Evolutionary conservation across 371 early-diverging fungal genomes (phyloP).

Genomic region (Gilbertella persicaria): DNA sequence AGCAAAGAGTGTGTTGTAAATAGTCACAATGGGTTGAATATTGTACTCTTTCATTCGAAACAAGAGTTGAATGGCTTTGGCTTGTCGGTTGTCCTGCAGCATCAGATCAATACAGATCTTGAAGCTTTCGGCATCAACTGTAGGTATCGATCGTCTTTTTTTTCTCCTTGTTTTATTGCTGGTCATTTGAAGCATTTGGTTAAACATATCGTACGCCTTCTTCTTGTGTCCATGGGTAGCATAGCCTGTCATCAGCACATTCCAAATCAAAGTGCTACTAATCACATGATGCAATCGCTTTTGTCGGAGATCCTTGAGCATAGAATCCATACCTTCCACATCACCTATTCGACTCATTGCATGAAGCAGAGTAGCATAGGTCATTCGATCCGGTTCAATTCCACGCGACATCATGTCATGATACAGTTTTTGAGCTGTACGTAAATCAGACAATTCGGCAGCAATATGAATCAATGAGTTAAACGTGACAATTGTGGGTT

Average conservation of each 20-base stretch:
- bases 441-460: constrained; percentile 35
- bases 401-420: constrained; percentile 45
- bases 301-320: constrained; percentile 25
- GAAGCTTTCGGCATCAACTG: constrained; percentile 38
- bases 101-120: constrained; percentile 36
- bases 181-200: constrained; percentile 6
- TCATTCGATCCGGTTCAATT: constrained; percentile 36
- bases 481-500: constrained; percentile 31
- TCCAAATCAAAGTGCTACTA: constrained; percentile 37
- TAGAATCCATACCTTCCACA: constrained; percentile 33
- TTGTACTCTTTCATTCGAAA: constrained; percentile 20
- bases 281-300: constrained; percentile 6
- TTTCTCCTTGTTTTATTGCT: not conserved
- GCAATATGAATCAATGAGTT: constrained; percentile 50
- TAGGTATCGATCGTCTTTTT: constrained; percentile 17
- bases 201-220: constrained; percentile 37
- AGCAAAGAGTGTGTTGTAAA: constrained; percentile 41
- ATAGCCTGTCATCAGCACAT: constrained; percentile 39
- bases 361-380: constrained; percentile 41
- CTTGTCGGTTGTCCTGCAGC: constrained; percentile 18
- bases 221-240: constrained; percentile 24
- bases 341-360: constrained; percentile 42
- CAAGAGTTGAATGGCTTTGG: constrained; percentile 23
- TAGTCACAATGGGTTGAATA: constrained; percentile 29
- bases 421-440: constrained; percentile 50